These are phyloP conservation scores for Boletus albobrunnescens DNA, from an alignment of 1,284 basidiomycete genomes.

Conservation along the genomic window DNA sequence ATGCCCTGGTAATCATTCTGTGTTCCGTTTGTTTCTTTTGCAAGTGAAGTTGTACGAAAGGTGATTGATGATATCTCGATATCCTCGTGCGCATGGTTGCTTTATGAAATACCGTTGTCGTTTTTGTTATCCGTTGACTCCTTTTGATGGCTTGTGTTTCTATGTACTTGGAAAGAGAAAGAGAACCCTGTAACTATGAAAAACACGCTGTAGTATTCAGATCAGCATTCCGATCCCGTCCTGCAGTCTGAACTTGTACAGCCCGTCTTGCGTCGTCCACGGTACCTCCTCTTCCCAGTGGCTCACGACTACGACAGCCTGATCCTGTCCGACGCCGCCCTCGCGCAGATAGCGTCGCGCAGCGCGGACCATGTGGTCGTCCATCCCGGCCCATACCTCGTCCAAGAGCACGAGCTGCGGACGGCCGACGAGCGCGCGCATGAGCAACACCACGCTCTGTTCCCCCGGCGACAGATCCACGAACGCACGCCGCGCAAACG, in stretches of 20 bases:
- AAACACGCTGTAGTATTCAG: not conserved
- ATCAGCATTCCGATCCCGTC: conserved; percentile 33
- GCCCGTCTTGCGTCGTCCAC: conserved; percentile 55
- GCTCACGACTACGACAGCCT: conserved; percentile 79
- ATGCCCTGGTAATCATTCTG: conserved; percentile 20
- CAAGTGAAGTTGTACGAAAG: conserved; percentile 8
- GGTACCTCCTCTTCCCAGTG: conserved; percentile 90
- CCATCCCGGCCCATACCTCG: conserved; percentile 90
- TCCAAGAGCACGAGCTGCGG: conserved; percentile 78
- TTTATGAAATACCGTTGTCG: not conserved
- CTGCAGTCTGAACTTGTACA: conserved; percentile 38
- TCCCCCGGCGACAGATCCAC: conserved; percentile 62
- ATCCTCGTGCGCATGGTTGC: not conserved
- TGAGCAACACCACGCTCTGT: conserved; percentile 76
- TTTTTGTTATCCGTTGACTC: not conserved
- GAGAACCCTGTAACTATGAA: conserved; percentile 5
- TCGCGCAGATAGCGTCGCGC: conserved; percentile 61
- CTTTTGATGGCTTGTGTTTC: not conserved
- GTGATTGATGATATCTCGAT: not conserved
- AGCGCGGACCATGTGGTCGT: conserved; percentile 65
- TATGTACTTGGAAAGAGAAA: not conserved
- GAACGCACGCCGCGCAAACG: conserved; percentile 51
- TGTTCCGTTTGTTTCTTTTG: not conserved
- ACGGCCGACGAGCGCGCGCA: conserved; percentile 75
- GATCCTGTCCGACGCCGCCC: conserved; percentile 51